These are phyloP conservation scores for Luffa acutangula DNA, from an alignment of 306 rosid genomes.

Conservation along the genomic window DNA sequence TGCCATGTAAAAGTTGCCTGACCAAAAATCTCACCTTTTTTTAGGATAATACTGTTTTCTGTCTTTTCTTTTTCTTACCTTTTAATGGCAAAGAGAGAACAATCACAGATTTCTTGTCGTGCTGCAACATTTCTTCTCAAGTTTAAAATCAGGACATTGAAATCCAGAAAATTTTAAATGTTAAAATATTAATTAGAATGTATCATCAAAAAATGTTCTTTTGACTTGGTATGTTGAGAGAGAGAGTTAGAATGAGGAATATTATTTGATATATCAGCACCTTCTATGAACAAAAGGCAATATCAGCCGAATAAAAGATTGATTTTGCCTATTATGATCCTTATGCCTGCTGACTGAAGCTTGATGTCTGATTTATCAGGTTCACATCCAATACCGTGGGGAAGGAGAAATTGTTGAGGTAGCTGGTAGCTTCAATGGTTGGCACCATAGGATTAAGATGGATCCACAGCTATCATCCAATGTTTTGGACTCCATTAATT, in stretches of 20 bases:
- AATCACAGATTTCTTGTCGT: neutral
- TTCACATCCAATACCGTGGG: constrained; percentile 47
- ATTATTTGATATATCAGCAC: neutral
- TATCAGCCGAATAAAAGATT: neutral
- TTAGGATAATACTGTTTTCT: neutral
- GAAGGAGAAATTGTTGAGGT: constrained; percentile 80
- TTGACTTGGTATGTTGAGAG: neutral
- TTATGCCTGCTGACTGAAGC: constrained; percentile 17
- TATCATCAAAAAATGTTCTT: neutral
- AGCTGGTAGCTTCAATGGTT: constrained; percentile 91
- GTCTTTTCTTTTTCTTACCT: neutral
- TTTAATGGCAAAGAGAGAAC: neutral
- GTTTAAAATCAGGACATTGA: neutral
- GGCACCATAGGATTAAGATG: constrained; percentile 73
- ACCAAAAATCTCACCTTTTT: too few species aligned
- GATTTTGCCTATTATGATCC: neutral
- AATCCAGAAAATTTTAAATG: neutral
- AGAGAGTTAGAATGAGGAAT: neutral
- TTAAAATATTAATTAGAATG: neutral
- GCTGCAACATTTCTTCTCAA: neutral
- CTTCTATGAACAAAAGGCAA: neutral
- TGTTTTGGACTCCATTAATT: constrained; percentile 26
- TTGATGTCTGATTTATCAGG: constrained; percentile 38
- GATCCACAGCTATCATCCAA: constrained; percentile 47
- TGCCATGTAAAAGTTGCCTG: too few species aligned